A percentile compares a stretch with the other conserved stretches of the same genome.
Evolutionary conservation across 805 yeast genomes (phyloP).

Genomic region (Starmerella potacharoeniae): DNA sequence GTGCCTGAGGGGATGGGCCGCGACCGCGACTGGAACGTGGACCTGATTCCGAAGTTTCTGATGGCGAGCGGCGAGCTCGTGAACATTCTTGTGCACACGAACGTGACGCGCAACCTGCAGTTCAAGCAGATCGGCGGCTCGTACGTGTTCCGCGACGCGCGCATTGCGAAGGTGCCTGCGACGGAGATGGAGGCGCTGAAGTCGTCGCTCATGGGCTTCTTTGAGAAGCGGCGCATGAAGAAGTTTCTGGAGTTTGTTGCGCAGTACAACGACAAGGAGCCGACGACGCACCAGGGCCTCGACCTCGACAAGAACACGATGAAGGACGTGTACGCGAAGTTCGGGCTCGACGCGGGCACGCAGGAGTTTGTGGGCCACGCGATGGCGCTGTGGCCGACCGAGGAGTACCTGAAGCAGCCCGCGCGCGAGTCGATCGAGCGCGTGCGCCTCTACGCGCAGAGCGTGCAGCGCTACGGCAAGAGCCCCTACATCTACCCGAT

Average conservation of each 20-base stretch:
- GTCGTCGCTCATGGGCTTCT: slow-evolving; percentile 88
- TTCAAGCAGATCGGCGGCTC: slow-evolving; percentile 95
- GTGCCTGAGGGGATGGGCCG: slow-evolving; percentile 63
- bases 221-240: slow-evolving; percentile 92
- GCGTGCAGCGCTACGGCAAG: slow-evolving; percentile 90
- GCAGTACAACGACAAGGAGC: slow-evolving; percentile 64
- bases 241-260: slow-evolving; percentile 81
- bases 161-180: slow-evolving; percentile 89
- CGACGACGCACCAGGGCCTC: slow-evolving; percentile 68
- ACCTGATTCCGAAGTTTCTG: slow-evolving; percentile 87
- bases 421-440: slow-evolving; percentile 88
- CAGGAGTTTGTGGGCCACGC: slow-evolving; percentile 97
- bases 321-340: slow-evolving; percentile 81
- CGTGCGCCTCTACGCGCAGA: slow-evolving; percentile 70
- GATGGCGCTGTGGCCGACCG: slow-evolving; percentile 94
- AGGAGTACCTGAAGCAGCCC: slow-evolving; percentile 75
- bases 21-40: slow-evolving; percentile 96
- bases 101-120: slow-evolving; percentile 90
- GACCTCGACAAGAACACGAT: slow-evolving; percentile 80
- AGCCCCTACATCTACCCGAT: slow-evolving; percentile 93
- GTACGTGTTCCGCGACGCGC: slow-evolving; percentile 80
- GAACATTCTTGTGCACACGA: slow-evolving; percentile 87
- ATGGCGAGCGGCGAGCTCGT: slow-evolving; percentile 98
- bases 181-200: slow-evolving; percentile 82
- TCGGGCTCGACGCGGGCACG: slow-evolving; percentile 84